phyloP scores from a whole-genome alignment of 768 basidiomycete genomes.

The Rhodosporidiobolus sp. region DNA sequence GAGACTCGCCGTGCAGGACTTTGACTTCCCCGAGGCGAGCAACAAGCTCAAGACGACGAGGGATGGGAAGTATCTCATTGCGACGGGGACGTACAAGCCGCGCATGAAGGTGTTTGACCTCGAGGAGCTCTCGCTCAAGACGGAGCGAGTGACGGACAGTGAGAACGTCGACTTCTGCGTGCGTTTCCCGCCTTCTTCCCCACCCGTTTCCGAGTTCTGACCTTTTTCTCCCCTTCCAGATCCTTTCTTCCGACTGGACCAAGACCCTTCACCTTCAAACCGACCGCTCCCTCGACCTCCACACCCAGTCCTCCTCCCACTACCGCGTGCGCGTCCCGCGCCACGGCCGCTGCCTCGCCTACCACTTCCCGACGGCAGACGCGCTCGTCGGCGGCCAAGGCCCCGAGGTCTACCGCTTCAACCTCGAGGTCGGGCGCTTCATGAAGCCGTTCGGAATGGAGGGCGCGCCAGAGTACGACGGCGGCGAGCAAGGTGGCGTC shows the following conservation, averaged over 20 bases:
- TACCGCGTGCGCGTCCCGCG: constrained; percentile 90
- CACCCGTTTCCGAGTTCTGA: not conserved
- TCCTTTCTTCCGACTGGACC: constrained; percentile 96
- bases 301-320: constrained; percentile 89
- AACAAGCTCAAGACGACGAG: constrained; percentile 84
- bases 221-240: constrained; percentile 53
- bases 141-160: constrained; percentile 89
- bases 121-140: constrained; percentile 85
- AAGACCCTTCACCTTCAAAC: constrained; percentile 95
- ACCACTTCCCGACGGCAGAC: constrained; percentile 92
- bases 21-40: constrained; percentile 95
- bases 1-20: constrained; percentile 69
- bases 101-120: constrained; percentile 95
- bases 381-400: constrained; percentile 80
- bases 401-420: constrained; percentile 83
- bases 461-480: constrained; percentile 51
- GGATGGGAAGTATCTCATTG: constrained; percentile 87
- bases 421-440: constrained; percentile 91
- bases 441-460: constrained; percentile 71
- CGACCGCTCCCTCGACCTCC: constrained; percentile 88
- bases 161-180: constrained; percentile 99
- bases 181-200: constrained; percentile 57
- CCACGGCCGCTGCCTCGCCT: constrained; percentile 85
- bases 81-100: constrained; percentile 96
- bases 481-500: constrained; percentile 48